Base-by-base conservation (phyloP, 257 asterid genomes). In the Catharanthus roseus region DNA sequence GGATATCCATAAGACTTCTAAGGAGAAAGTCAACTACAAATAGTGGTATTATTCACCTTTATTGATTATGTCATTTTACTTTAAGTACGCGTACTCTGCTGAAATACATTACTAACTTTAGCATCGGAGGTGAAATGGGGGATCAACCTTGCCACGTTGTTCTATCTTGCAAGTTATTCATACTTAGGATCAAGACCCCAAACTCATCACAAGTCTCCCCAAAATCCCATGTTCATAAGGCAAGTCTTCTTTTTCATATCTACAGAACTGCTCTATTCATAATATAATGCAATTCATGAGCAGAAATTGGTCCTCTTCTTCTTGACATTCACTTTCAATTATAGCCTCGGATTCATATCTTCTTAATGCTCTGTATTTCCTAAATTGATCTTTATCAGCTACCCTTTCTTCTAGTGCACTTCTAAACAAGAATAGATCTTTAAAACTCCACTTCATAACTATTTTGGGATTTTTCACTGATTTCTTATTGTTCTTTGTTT, bases 141-240 rank as follows among this genome's bases (percentile, higher is more conserved):
- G n/a, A n/a, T n/a, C n/a, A n/a, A n/a, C n/a, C n/a, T n/a, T n/a
- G n/a, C n/a, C n/a, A n/a, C n/a, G n/a, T n/a, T n/a, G n/a, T n/a
- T n/a, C n/a, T n/a, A n/a, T n/a, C n/a, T n/a, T n/a, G n/a, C n/a
- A n/a, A n/a, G n/a, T n/a, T n/a, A n/a, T n/a, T n/a, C n/a, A n/a
- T n/a, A n/a, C n/a, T n/a, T n/a, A n/a, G n/a, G n/a, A n/a, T n/a
- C n/a, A n/a, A n/a, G n/a, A n/a, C n/a, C n/a, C n/a, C n/a, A n/a
- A n/a, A n/a, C n/a, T n/a, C n/a, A n/a, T n/a, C n/a, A n/a, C 82
- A 8, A 85, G 75, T 51, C 86, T 83, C 5, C 96, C 96, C 71
- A 90, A 51, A 74, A 88, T 90, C 21, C 96, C 96, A 74, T 85
- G 93, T 73, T 88, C 88, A 74, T 90, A 90, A 1, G 97, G 97